Evolutionary conservation across 768 basidiomycete genomes (phyloP).

Genomic region (Trametes punicea): DNA sequence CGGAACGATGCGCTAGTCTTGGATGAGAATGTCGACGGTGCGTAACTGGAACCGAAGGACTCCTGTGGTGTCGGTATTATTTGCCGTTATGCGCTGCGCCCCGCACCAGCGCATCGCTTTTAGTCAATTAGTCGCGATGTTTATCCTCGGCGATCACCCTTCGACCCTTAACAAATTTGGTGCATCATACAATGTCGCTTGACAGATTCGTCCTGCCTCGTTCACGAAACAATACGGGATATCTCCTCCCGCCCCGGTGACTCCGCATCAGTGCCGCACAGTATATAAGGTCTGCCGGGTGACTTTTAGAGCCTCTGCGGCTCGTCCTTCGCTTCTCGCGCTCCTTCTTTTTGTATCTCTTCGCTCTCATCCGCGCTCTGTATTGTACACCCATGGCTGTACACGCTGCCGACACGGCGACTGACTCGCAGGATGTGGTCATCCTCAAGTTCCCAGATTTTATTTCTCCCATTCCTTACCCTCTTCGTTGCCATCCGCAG

Average conservation of each 20-base stretch:
- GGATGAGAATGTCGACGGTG: not conserved
- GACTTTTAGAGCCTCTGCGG: slow-evolving; percentile 1
- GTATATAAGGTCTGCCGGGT: slow-evolving; percentile 15
- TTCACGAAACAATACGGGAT: slow-evolving; percentile 18
- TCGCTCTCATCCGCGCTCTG: not conserved
- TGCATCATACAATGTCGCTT: slow-evolving; percentile 16
- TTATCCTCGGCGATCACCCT: slow-evolving; percentile 17
- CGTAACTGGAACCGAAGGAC: not conserved
- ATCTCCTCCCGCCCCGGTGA: slow-evolving; percentile 15
- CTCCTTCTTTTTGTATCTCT: slow-evolving; percentile 10
- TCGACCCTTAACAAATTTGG: slow-evolving; percentile 16
- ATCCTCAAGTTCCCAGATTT: slow-evolving; percentile 40
- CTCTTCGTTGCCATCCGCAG: slow-evolving; percentile 33
- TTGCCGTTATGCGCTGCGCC: not conserved
- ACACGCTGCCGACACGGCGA: slow-evolving; percentile 2
- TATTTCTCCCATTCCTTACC: slow-evolving; percentile 38
- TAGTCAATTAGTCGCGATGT: slow-evolving; percentile 7
- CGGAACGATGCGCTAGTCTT: not conserved
- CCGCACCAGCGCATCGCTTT: slow-evolving; percentile 1
- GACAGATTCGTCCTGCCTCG: slow-evolving; percentile 21
- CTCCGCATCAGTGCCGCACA: slow-evolving; percentile 17
- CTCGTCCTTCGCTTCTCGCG: slow-evolving; percentile 12
- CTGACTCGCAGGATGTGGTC: slow-evolving; percentile 9
- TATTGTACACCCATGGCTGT: slow-evolving; percentile 19
- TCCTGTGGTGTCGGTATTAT: slow-evolving; percentile 8